These are phyloP conservation scores for Cymbopogon flexuosus DNA, from an alignment of 202 grass and related monocot genomes.

Conservation along the genomic window DNA sequence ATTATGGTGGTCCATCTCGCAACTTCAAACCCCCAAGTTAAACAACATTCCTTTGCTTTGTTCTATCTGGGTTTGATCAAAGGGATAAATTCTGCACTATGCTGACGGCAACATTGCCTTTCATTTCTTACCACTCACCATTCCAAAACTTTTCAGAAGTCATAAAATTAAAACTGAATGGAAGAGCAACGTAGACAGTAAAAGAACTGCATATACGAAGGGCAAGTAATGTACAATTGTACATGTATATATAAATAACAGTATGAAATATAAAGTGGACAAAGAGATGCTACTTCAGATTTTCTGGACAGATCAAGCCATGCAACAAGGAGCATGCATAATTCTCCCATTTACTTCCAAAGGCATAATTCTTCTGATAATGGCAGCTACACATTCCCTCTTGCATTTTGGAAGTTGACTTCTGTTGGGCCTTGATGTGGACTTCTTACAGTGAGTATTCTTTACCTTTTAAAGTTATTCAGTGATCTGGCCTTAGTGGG, in stretches of 20 bases:
- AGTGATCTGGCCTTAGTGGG: slow-evolving; percentile 38
- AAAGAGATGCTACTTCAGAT: slow-evolving; percentile 2
- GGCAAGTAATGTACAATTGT: background rate
- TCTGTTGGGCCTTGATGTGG: slow-evolving; percentile 38
- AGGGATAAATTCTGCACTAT: slow-evolving; percentile 32
- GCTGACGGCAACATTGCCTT: slow-evolving; percentile 20
- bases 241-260: background rate
- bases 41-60: no score
- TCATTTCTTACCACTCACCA: slow-evolving; percentile 11
- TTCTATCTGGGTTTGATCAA: no score
- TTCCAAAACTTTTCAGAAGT: slow-evolving; percentile 14
- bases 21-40: background rate
- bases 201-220: background rate
- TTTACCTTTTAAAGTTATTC: slow-evolving; percentile 13
- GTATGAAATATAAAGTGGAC: background rate
- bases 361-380: slow-evolving; percentile 38
- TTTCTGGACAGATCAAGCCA: slow-evolving; percentile 21
- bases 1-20: slow-evolving; percentile 23
- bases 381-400: slow-evolving; percentile 25
- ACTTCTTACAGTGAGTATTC: slow-evolving; percentile 33
- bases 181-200: slow-evolving; percentile 8
- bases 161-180: slow-evolving; percentile 8
- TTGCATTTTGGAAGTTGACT: slow-evolving; percentile 45
- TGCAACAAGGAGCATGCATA: slow-evolving; percentile 27
- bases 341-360: slow-evolving; percentile 22